These are phyloP conservation scores for Clavulina sp. DNA, from an alignment of 768 basidiomycete genomes.

Conservation along the genomic window DNA sequence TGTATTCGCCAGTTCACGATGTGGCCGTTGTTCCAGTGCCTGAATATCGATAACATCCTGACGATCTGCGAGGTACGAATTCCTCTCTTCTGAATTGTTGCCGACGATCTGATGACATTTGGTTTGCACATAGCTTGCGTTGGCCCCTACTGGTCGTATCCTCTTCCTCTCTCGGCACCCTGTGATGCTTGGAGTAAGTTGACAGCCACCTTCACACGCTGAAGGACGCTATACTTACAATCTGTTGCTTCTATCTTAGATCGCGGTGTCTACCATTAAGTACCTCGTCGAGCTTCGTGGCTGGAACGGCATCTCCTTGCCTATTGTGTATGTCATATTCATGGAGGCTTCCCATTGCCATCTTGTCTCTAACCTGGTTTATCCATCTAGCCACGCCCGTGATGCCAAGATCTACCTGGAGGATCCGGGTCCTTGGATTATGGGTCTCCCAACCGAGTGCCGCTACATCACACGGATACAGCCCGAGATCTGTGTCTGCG, in stretches of 20 bases:
- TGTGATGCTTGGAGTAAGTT: constrained; percentile 68
- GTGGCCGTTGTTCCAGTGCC: constrained; percentile 88
- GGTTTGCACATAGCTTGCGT: constrained; percentile 39
- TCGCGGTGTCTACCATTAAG: constrained; percentile 77
- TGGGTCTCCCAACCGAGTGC: constrained; percentile 75
- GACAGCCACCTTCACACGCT: not conserved
- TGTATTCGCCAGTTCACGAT: constrained; percentile 47
- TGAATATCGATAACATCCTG: constrained; percentile 86
- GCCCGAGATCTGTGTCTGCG: constrained; percentile 73
- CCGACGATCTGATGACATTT: not conserved
- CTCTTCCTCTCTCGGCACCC: constrained; percentile 81
- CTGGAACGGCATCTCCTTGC: constrained; percentile 77
- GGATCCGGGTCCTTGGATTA: constrained; percentile 93
- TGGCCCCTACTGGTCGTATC: constrained; percentile 72
- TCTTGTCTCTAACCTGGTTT: not conserved
- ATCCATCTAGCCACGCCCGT: constrained; percentile 37
- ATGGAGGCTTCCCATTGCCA: not conserved
- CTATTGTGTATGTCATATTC: constrained; percentile 31
- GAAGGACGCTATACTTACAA: constrained; percentile 4
- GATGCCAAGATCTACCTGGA: constrained; percentile 89
- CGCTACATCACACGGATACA: constrained; percentile 58
- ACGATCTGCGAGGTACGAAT: constrained; percentile 71
- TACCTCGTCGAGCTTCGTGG: constrained; percentile 86
- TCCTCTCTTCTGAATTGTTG: not conserved
- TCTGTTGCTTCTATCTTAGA: constrained; percentile 23